Conservation (phyloP, 371 early-diverging fungal genomes). For the Apophysomyces ossiformis region DNA sequence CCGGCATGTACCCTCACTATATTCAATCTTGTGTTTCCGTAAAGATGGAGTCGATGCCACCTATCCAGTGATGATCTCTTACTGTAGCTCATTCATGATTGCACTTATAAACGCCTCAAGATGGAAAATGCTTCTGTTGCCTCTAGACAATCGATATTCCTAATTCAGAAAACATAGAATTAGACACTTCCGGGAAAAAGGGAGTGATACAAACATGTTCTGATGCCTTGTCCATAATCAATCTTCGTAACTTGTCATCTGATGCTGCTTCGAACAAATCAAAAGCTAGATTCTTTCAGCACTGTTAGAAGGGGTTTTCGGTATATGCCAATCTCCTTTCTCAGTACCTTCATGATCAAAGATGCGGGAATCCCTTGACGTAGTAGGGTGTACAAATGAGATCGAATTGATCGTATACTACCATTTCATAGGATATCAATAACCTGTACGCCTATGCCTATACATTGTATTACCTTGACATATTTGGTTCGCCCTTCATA, state of each 20-base stretch:
- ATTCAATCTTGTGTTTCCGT: too few relatives aligned
- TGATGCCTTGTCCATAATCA: constrained; percentile 79
- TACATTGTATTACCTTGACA: constrained; percentile 51
- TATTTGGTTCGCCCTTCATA: constrained; percentile 68
- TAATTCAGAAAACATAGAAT: constrained; percentile 24
- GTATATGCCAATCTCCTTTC: too few relatives aligned
- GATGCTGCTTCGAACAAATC: constrained; percentile 70
- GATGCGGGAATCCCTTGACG: constrained; percentile 89
- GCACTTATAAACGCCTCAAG: constrained; percentile 96
- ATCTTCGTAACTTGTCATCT: constrained; percentile 62
- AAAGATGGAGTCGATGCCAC: too few relatives aligned
- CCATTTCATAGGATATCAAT: not conserved
- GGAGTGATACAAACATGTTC: constrained; percentile 63
- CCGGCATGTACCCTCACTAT: too few relatives aligned
- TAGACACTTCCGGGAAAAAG: not conserved
- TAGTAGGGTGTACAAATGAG: constrained; percentile 87
- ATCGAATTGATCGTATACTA: constrained; percentile 76
- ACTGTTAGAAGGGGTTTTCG: not conserved
- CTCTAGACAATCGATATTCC: constrained; percentile 89
- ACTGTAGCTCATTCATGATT: constrained; percentile 63
- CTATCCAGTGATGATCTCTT: not conserved
- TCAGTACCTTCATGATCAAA: constrained; percentile 78
- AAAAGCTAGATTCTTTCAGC: constrained; percentile 65
- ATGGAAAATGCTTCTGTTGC: constrained; percentile 96
- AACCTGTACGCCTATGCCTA: constrained; percentile 6